Conservation (phyloP, 2,329 filamentous ascomycete species). For the Curvularia lunata region DNA sequence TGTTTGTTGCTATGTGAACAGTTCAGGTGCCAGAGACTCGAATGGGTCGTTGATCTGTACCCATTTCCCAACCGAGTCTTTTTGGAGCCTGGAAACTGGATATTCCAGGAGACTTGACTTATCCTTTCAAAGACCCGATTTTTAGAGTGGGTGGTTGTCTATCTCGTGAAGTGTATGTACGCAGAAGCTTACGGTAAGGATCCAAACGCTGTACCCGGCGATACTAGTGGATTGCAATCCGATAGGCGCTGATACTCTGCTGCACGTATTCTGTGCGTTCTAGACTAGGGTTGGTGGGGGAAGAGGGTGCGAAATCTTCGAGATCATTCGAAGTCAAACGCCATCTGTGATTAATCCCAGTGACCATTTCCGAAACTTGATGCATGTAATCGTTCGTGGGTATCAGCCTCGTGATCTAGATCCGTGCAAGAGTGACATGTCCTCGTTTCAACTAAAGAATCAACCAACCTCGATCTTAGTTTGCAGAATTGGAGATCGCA, state of each 20-base stretch:
- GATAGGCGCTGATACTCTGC: not conserved
- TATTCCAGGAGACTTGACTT: not conserved
- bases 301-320: not conserved
- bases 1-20: not conserved
- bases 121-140: not conserved
- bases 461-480: not conserved
- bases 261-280: not conserved
- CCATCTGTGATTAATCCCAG: not conserved
- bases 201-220: not conserved
- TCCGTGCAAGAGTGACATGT: not conserved
- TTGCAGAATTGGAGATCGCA: not conserved
- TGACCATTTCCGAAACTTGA: not conserved
- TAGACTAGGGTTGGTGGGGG: no score
- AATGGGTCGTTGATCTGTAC: not conserved
- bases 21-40: not conserved
- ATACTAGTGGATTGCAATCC: not conserved
- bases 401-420: not conserved
- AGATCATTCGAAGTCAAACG: not conserved
- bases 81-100: not conserved
- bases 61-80: not conserved
- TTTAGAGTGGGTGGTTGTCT: not conserved
- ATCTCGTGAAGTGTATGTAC: not conserved
- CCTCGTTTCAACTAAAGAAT: not conserved
- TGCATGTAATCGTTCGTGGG: not conserved
- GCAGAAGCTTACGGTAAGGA: not conserved